Conservation (phyloP, 768 basidiomycete species). For the Exidia glandulosa region DNA sequence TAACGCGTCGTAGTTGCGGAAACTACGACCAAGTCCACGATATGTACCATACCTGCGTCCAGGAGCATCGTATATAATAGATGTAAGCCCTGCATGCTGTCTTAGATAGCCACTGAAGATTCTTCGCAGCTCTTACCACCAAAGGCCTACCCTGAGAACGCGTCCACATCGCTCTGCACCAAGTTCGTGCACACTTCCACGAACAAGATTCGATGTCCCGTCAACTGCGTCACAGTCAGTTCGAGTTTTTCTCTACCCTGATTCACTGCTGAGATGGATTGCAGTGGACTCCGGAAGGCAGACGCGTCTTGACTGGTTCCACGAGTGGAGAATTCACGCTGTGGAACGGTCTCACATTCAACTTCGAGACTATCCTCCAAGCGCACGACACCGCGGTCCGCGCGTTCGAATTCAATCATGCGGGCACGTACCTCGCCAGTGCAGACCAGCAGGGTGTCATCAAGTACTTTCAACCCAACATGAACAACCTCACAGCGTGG, state of each 20-base stretch:
- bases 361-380: constrained; percentile 99
- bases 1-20: constrained; percentile 40
- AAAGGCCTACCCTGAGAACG: constrained; percentile 82
- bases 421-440: constrained; percentile 86
- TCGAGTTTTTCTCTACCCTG: constrained; percentile 1
- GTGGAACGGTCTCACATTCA: constrained; percentile 99
- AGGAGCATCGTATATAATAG: constrained; percentile 77
- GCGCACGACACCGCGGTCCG: constrained; percentile 95
- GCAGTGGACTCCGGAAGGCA: constrained; percentile 96
- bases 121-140: constrained; percentile 74
- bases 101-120: too few relatives aligned
- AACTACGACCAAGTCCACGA: constrained; percentile 66
- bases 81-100: constrained; percentile 38
- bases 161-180: constrained; percentile 88
- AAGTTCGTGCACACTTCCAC: constrained; percentile 98
- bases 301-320: constrained; percentile 87
- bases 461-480: constrained; percentile 98
- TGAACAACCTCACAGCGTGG: constrained; percentile 96
- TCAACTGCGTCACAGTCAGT: constrained; percentile 87
- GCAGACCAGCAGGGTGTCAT: constrained; percentile 89
- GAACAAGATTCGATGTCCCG: constrained; percentile 96
- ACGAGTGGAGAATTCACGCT: constrained; percentile 97
- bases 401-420: constrained; percentile 80
- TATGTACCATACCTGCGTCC: constrained; percentile 74
- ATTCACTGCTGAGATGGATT: constrained; percentile 1